Conservation (phyloP, 176 grass and related monocot species). For the Eleusine indica region DNA sequence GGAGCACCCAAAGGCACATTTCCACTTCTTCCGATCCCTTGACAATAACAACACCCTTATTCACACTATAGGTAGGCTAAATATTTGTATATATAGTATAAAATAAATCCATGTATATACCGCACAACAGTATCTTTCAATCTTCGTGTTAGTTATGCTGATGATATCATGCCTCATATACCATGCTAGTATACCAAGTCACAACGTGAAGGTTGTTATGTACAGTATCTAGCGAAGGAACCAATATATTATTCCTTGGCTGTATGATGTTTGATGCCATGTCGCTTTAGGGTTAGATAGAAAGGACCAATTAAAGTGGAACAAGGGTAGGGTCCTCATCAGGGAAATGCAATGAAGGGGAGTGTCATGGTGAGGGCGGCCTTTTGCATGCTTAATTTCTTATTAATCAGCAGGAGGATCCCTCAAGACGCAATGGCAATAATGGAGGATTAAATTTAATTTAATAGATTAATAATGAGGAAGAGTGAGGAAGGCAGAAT, state of each 20-base stretch:
- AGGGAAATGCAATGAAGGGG: conserved; percentile 42
- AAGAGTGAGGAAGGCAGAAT: conserved; percentile 55
- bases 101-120: conserved; percentile 8
- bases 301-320: conserved; percentile 62
- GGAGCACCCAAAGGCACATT: conserved; percentile 33
- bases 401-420: conserved; percentile 14
- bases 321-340: conserved; percentile 39
- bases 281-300: conserved; percentile 97
- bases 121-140: conserved; percentile 17
- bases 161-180: conserved; percentile 26
- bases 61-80: not conserved
- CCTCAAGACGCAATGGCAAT: conserved; percentile 35
- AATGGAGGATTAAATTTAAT: not conserved
- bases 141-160: conserved; percentile 32
- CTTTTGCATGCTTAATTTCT: conserved; percentile 38
- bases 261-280: conserved; percentile 61
- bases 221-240: conserved; percentile 36
- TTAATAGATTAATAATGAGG: conserved; percentile 13
- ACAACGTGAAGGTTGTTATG: conserved; percentile 17
- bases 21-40: conserved; percentile 15
- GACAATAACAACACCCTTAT: conserved; percentile 29
- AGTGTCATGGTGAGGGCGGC: conserved; percentile 47
- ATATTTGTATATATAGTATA: not conserved
- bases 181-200: not conserved
- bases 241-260: conserved; percentile 1